Evolutionary conservation across 2,329 filamentous ascomycete genomes (phyloP), one percentile per base, ranked within the genome.

Genomic region (Hypoxylon rubiginosum): DNA sequence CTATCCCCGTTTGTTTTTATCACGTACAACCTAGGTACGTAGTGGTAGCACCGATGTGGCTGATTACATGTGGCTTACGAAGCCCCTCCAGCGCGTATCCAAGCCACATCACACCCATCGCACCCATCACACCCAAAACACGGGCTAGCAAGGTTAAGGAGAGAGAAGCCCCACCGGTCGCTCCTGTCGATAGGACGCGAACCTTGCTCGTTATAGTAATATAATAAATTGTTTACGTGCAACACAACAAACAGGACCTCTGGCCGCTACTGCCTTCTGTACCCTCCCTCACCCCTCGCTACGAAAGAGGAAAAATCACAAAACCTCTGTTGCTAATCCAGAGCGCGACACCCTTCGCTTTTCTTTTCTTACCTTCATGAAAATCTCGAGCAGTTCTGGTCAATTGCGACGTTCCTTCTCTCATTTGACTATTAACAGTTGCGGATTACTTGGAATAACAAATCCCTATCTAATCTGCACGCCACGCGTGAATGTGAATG

Each of bases 151-250:
- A 11, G 30, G 7, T 11, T 8, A 11, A 32, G 11, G 32, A 13
- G 50, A 11, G 34, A 54, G 19, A 34, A 30, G 46, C 61, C 65
- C 61, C 61, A 62, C 61, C 32, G 56, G 43, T 21, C 32, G 15
- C 53, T 39, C 61, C 48, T 60, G 49, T 21, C 32, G 15, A 58
- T 39, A 52, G 52, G 61, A 67, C 65, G 65, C 65, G 65, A 67
- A 58, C 32, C 66, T 39, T 63, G 39, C 39, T 43, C 39, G 54
- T 66, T 66, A 51, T 46, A 56, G 64, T 30, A 55, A 55, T 58
- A 67, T 11, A 64, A 54, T 57, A 54, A 64, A 69, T 69, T 69
- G 67, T 69, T 69, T 69, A 69, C 67, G 58, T 64, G 46, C 64
- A 61, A 62, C 51, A 63, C 60, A 50, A 69, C 46, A 66, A 67